These are phyloP conservation scores for Tulasnella calospora DNA, from an alignment of 768 basidiomycete species.

Conservation along the genomic window DNA sequence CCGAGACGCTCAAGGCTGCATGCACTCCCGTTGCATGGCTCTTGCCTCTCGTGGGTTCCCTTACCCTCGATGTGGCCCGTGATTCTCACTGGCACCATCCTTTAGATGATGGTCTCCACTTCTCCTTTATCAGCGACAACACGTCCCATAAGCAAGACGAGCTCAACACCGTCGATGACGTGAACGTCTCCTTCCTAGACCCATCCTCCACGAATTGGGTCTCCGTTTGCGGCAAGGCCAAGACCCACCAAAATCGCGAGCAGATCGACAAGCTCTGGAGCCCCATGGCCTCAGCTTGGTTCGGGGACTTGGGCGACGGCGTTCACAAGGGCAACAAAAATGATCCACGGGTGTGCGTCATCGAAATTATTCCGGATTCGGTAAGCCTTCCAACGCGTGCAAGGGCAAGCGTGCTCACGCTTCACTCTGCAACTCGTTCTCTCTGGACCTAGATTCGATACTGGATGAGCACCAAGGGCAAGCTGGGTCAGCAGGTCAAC, in stretches of 20 bases:
- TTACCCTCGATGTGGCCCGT: not conserved
- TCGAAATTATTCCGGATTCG: slow-evolving; percentile 72
- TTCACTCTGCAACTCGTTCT: slow-evolving; percentile 1
- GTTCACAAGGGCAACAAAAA: slow-evolving; percentile 72
- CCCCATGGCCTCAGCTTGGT: slow-evolving; percentile 57
- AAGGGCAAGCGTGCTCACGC: not conserved
- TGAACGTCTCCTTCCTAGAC: slow-evolving; percentile 77
- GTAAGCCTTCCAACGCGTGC: slow-evolving; percentile 26
- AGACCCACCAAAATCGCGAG: slow-evolving; percentile 55
- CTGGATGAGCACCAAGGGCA: slow-evolving; percentile 63
- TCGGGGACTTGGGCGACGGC: slow-evolving; percentile 81
- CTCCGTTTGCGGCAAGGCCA: slow-evolving; percentile 68
- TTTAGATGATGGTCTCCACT: slow-evolving; percentile 33
- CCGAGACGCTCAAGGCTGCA: slow-evolving; percentile 55
- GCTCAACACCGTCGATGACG: slow-evolving; percentile 66
- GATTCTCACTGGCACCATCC: not conserved
- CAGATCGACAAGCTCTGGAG: slow-evolving; percentile 61
- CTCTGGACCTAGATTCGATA: slow-evolving; percentile 55
- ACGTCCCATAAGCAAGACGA: slow-evolving; percentile 68
- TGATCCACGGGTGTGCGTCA: slow-evolving; percentile 74
- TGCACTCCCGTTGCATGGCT: slow-evolving; percentile 80
- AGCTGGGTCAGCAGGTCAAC: slow-evolving; percentile 55
- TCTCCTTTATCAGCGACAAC: slow-evolving; percentile 71
- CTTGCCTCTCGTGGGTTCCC: slow-evolving; percentile 41
- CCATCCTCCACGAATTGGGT: slow-evolving; percentile 70